A percentile compares a stretch with the other conserved stretches of the same genome.
phyloP scores from a whole-genome alignment of 2,329 filamentous ascomycete genomes.

The Xylaria hypoxylon region DNA sequence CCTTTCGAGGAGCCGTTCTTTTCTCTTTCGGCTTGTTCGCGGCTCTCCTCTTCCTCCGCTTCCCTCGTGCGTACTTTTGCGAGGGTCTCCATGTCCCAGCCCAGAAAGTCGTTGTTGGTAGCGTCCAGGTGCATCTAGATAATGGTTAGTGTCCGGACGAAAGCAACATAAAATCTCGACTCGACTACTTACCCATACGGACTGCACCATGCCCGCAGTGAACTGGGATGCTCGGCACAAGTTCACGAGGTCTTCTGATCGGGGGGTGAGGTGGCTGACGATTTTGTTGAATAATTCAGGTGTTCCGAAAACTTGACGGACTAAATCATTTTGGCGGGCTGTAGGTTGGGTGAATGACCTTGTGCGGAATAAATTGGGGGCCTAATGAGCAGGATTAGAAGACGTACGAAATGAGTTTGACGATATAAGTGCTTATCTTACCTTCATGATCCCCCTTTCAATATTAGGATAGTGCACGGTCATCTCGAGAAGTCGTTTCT shows the following conservation, averaged over 20 bases:
- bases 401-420: neutral
- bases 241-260: constrained; percentile 42
- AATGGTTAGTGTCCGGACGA: constrained; percentile 27
- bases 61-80: neutral
- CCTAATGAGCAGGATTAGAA: constrained; percentile 24
- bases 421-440: constrained; percentile 6
- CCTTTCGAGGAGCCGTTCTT: neutral
- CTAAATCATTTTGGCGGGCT: constrained; percentile 29
- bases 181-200: constrained; percentile 38
- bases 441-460: constrained; percentile 23
- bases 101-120: constrained; percentile 10
- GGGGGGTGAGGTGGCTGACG: constrained; percentile 28
- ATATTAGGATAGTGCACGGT: constrained; percentile 35
- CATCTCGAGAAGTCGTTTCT: constrained; percentile 25
- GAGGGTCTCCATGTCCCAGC: constrained; percentile 16
- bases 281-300: constrained; percentile 40
- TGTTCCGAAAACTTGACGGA: constrained; percentile 34
- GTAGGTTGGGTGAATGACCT: constrained; percentile 10
- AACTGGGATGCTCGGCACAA: constrained; percentile 43
- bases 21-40: too few species aligned
- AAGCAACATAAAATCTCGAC: neutral
- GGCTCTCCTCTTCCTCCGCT: neutral
- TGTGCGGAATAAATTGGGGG: constrained; percentile 21
- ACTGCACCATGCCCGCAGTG: constrained; percentile 31
- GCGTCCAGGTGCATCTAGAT: constrained; percentile 38